Evolutionary conservation across 2,329 filamentous ascomycete species (phyloP).

Genomic region (Stenocarpella maydis): DNA sequence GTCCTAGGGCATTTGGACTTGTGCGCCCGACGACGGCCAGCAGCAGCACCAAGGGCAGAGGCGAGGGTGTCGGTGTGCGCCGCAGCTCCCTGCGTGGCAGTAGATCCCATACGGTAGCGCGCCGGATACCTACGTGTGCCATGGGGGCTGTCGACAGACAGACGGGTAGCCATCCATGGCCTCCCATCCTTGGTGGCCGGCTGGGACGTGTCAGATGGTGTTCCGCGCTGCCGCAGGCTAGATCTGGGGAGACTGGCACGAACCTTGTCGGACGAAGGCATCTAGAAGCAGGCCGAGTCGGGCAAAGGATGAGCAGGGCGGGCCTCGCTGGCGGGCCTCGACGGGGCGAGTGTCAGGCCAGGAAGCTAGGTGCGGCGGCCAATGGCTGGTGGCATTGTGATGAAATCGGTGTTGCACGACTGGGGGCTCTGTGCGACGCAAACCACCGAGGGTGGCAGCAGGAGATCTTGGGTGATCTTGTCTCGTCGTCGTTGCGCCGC

Average conservation of each 20-base stretch:
- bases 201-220: not conserved
- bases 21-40: conserved; percentile 24
- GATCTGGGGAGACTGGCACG: conserved; percentile 15
- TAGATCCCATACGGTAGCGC: not conserved
- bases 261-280: conserved; percentile 18
- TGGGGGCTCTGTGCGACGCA: conserved; percentile 30
- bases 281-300: conserved; percentile 26
- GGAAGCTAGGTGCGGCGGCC: not conserved
- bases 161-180: too few species aligned
- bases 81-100: conserved; percentile 24
- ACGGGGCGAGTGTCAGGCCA: conserved; percentile 2
- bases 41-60: conserved; percentile 18
- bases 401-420: conserved; percentile 32
- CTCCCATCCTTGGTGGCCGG: not conserved
- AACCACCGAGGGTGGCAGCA: conserved; percentile 30
- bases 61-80: conserved; percentile 13
- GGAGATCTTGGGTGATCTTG: conserved; percentile 23
- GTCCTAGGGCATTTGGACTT: conserved; percentile 22
- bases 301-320: conserved; percentile 25
- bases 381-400: conserved; percentile 27
- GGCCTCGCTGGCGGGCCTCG: conserved; percentile 18
- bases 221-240: conserved; percentile 12
- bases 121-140: conserved; percentile 26
- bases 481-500: conserved; percentile 1
- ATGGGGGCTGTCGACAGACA: not conserved